Percentiles rank a stretch among this genome's conserved stretches.
These are phyloP conservation scores for Rubus parviflorus DNA, from an alignment of 306 rosid genomes.

Conservation along the genomic window DNA sequence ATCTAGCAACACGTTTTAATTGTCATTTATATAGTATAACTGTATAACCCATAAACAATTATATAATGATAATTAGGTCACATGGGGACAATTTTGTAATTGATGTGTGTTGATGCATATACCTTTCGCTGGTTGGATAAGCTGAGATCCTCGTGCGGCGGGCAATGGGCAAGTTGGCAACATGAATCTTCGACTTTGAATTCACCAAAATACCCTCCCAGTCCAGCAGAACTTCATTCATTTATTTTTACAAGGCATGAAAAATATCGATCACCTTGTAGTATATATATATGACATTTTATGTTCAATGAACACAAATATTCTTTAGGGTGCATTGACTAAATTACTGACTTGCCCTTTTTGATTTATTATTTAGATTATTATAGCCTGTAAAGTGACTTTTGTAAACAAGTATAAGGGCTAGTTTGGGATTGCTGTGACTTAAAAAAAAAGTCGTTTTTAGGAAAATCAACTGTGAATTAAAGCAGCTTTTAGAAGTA, in stretches of 20 bases:
- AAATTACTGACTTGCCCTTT: neutral
- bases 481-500: too few relatives aligned
- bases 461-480: too few relatives aligned
- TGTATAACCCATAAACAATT: too few relatives aligned
- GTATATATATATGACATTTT: neutral
- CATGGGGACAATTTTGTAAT: conserved; percentile 7
- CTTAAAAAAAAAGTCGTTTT: too few relatives aligned
- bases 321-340: neutral
- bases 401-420: neutral
- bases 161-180: conserved; percentile 1
- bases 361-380: too few relatives aligned
- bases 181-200: neutral
- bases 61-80: too few relatives aligned
- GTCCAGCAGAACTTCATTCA: neutral
- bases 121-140: conserved; percentile 1
- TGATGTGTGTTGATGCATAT: neutral
- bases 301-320: neutral
- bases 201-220: conserved; percentile 2
- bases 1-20: neutral
- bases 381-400: neutral
- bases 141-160: conserved; percentile 20
- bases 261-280: neutral
- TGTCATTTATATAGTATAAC: neutral
- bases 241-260: neutral
- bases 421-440: too few relatives aligned